Percentiles rank a stretch among this genome's conserved stretches.
These are phyloP conservation scores for Rhododendron mucronatum DNA, from an alignment of 148 eudicot species.

Conservation along the genomic window DNA sequence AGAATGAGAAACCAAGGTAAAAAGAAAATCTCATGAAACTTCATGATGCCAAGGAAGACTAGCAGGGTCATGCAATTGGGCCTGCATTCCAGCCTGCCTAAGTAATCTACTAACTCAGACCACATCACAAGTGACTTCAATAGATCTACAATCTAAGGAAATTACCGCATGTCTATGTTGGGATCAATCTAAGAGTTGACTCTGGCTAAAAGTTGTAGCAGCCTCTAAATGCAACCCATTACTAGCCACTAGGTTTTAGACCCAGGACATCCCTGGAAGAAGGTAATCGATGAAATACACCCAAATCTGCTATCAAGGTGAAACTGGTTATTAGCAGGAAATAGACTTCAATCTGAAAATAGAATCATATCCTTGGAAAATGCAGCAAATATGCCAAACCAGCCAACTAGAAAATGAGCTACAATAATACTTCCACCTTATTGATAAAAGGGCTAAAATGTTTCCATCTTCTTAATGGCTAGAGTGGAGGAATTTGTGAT, in stretches of 20 bases:
- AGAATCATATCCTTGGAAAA: background rate
- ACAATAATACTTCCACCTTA: background rate
- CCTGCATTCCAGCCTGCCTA: background rate
- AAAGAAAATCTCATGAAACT: background rate
- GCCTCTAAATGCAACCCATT: background rate
- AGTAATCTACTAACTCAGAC: background rate
- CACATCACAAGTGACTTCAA: background rate
- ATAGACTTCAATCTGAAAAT: background rate
- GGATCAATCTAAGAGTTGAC: background rate
- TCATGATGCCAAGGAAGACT: background rate
- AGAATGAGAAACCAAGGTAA: background rate
- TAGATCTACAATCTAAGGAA: background rate
- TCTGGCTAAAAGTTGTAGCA: background rate
- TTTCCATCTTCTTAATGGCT: background rate
- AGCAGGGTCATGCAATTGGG: constrained; percentile 5
- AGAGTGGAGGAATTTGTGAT: background rate
- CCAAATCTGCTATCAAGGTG: background rate
- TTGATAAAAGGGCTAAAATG: background rate
- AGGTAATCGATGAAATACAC: background rate
- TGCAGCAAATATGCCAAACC: background rate
- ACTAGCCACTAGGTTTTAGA: background rate
- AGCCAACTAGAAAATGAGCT: background rate
- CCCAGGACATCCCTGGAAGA: background rate
- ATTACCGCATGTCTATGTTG: background rate
- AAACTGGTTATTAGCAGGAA: background rate